Conservation (phyloP, 2,329 filamentous ascomycete species). For the Fusarium irregulare region DNA sequence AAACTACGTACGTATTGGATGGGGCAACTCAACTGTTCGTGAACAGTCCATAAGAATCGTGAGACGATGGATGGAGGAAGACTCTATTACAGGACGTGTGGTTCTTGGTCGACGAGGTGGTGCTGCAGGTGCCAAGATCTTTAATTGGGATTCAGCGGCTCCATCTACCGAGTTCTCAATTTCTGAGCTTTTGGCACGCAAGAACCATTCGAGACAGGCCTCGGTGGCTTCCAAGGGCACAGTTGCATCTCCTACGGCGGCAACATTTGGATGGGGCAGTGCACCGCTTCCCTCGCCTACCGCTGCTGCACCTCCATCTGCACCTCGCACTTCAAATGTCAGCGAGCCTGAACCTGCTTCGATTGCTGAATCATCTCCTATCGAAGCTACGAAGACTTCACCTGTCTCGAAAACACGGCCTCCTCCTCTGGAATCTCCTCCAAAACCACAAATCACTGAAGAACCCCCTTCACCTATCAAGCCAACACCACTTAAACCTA, state of each 20-base stretch:
- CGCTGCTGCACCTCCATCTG: slow-evolving; percentile 30
- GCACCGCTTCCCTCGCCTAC: slow-evolving; percentile 33
- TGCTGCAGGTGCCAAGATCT: slow-evolving; percentile 61
- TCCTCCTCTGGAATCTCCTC: background rate
- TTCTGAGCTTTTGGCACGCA: slow-evolving; percentile 50
- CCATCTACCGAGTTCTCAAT: slow-evolving; percentile 63
- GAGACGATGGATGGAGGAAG: slow-evolving; percentile 74
- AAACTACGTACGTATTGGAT: slow-evolving; percentile 68
- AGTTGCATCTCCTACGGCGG: slow-evolving; percentile 42
- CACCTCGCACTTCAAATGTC: slow-evolving; percentile 10
- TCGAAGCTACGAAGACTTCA: slow-evolving; percentile 22
- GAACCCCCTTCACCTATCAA: slow-evolving; percentile 33
- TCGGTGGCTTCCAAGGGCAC: slow-evolving; percentile 43
- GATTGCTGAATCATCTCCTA: slow-evolving; percentile 8
- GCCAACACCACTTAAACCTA: slow-evolving; percentile 30
- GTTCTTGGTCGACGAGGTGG: slow-evolving; percentile 53
- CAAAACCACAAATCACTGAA: slow-evolving; percentile 16
- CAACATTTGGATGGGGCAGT: slow-evolving; percentile 50
- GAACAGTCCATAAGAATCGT: slow-evolving; percentile 68
- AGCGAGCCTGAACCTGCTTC: slow-evolving; percentile 29
- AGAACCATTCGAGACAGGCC: slow-evolving; percentile 42
- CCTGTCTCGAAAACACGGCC: slow-evolving; percentile 2
- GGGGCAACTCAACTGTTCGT: slow-evolving; percentile 66
- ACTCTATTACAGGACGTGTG: slow-evolving; percentile 65
- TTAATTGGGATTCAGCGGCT: slow-evolving; percentile 70